Evolutionary conservation across 305 asterid species (phyloP).

Genomic region (Andrographis paniculata): DNA sequence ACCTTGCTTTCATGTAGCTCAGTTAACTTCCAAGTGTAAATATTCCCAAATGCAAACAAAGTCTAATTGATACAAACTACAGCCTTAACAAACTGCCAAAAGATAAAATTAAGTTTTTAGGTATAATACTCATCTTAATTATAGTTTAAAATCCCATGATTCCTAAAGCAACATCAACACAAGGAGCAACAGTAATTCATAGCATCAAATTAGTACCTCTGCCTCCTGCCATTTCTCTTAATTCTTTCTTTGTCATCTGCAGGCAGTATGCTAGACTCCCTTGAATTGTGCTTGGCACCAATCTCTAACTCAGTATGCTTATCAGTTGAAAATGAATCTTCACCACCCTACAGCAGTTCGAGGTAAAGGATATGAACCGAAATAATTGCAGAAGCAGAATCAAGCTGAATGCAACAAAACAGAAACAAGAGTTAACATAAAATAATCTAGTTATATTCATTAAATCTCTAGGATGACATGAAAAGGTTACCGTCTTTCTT

Average conservation of each 20-base stretch:
- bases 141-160: not conserved
- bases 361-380: slow-evolving; percentile 98
- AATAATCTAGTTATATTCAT: slow-evolving; percentile 23
- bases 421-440: slow-evolving; percentile 42
- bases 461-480: slow-evolving; percentile 48
- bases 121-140: not conserved
- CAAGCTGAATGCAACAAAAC: slow-evolving; percentile 78
- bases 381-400: slow-evolving; percentile 96
- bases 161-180: slow-evolving; percentile 4
- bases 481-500: slow-evolving; percentile 50
- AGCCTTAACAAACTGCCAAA: not conserved
- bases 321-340: slow-evolving; percentile 36
- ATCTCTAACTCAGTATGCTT: slow-evolving; percentile 34
- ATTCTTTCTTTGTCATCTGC: slow-evolving; percentile 40
- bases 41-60: slow-evolving; percentile 11
- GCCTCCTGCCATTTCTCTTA: slow-evolving; percentile 51
- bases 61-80: slow-evolving; percentile 10
- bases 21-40: not conserved
- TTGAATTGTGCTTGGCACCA: slow-evolving; percentile 32
- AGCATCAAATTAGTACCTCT: slow-evolving; percentile 41
- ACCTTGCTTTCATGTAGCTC: slow-evolving; percentile 5
- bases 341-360: slow-evolving; percentile 95
- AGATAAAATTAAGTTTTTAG: slow-evolving; percentile 1
- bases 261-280: slow-evolving; percentile 25
- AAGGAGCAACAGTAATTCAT: no score